A percentile compares a stretch with the other conserved stretches of the same genome.
Conservation (phyloP, 2,329 filamentous ascomycete species). For the Lachnellula cervina region DNA sequence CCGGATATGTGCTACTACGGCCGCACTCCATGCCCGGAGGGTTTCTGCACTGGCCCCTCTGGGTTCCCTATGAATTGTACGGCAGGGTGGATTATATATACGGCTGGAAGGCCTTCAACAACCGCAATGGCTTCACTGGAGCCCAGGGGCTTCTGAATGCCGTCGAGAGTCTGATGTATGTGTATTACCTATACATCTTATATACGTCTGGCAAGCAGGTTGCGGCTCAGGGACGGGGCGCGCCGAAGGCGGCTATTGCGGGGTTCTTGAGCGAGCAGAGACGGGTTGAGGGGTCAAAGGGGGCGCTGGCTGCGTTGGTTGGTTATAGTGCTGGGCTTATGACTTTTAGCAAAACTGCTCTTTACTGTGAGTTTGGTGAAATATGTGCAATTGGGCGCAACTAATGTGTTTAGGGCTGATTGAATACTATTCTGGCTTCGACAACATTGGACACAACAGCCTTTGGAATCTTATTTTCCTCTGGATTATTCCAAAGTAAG, state of each 20-base stretch:
- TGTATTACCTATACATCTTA: constrained; percentile 54
- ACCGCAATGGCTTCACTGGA: constrained; percentile 57
- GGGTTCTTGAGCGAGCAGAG: constrained; percentile 45
- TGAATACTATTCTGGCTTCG: constrained; percentile 56
- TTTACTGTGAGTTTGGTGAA: constrained; percentile 53
- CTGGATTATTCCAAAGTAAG: constrained; percentile 65
- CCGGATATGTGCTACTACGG: constrained; percentile 58
- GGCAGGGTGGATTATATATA: constrained; percentile 62
- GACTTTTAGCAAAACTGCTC: constrained; percentile 62
- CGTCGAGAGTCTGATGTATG: constrained; percentile 54
- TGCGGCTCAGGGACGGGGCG: constrained; percentile 24
- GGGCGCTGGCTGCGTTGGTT: constrained; percentile 51
- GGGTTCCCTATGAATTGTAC: constrained; percentile 63
- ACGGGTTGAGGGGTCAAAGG: constrained; percentile 46
- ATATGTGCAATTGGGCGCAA: not conserved
- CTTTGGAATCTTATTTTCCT: constrained; percentile 46
- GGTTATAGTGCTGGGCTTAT: constrained; percentile 56
- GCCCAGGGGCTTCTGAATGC: constrained; percentile 58
- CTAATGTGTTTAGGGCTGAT: constrained; percentile 45
- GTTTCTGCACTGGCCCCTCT: constrained; percentile 55
- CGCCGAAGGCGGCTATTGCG: constrained; percentile 29
- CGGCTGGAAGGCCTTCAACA: constrained; percentile 57
- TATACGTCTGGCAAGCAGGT: constrained; percentile 36
- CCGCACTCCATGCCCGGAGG: constrained; percentile 65
- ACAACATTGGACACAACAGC: constrained; percentile 59